A percentile compares a stretch with the other conserved stretches of the same genome.
These are phyloP conservation scores for Ceratobasidium sp. DNA, from an alignment of 1,284 basidiomycete species.

Conservation along the genomic window DNA sequence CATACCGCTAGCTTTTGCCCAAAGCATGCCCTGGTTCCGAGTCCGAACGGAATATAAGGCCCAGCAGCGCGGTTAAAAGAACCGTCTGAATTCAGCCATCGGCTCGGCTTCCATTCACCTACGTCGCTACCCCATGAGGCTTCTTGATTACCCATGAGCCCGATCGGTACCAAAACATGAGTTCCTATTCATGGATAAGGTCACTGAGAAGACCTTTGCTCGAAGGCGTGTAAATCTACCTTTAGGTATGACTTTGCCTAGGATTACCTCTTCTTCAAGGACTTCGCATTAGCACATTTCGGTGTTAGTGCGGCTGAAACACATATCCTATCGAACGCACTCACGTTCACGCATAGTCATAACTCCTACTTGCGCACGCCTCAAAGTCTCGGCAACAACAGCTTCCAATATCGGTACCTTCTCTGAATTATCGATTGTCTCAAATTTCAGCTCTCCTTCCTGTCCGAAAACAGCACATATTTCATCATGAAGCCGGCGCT, in stretches of 20 bases:
- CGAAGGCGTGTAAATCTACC: constrained; percentile 12
- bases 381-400: constrained; percentile 32
- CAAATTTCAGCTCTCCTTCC: constrained; percentile 7
- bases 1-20: constrained; percentile 38
- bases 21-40: constrained; percentile 29
- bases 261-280: constrained; percentile 22
- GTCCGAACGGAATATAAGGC: constrained; percentile 21
- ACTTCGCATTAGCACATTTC: neutral
- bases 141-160: constrained; percentile 6
- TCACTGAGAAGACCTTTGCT: too few species aligned
- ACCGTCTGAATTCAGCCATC: constrained; percentile 21
- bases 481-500: constrained; percentile 35
- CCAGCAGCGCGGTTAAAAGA: constrained; percentile 22
- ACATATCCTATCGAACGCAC: neutral
- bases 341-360: constrained; percentile 10
- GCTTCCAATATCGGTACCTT: constrained; percentile 36
- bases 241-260: constrained; percentile 19
- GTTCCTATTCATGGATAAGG: neutral
- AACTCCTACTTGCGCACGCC: constrained; percentile 10
- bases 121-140: constrained; percentile 35
- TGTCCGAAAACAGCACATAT: constrained; percentile 18
- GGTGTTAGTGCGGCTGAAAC: too few species aligned
- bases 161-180: neutral
- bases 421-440: neutral
- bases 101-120: constrained; percentile 22